phyloP scores from a whole-genome alignment of 2,329 filamentous ascomycete genomes.

The Dendrostoma leiphaemia region DNA sequence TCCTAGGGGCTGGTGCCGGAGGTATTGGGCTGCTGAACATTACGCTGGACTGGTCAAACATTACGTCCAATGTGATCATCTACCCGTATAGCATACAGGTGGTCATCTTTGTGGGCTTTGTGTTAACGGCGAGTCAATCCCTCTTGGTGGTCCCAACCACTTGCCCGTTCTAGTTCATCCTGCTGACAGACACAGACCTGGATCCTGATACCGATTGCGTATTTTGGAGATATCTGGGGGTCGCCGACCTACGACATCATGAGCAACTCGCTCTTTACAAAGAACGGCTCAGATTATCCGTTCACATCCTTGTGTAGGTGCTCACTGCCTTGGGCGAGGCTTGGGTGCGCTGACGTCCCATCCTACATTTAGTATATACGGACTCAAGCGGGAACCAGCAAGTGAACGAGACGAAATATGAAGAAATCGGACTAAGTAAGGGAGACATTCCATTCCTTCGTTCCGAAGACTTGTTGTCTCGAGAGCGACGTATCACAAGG shows the following conservation, averaged over 20 bases:
- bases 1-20: constrained; percentile 21
- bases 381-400: constrained; percentile 9
- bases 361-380: constrained; percentile 5
- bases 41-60: constrained; percentile 23
- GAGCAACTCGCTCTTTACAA: constrained; percentile 19
- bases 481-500: no score
- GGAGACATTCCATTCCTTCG: neutral
- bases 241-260: constrained; percentile 22
- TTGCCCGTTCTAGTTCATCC: neutral
- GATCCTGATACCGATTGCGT: constrained; percentile 22
- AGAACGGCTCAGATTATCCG: constrained; percentile 21
- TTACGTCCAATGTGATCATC: constrained; percentile 22
- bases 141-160: neutral
- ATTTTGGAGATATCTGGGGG: constrained; percentile 22
- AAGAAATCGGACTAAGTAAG: constrained; percentile 19
- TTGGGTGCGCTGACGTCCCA: no score
- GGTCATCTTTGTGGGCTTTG: constrained; percentile 20
- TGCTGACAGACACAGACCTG: constrained; percentile 16
- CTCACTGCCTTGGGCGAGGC: neutral
- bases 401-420: constrained; percentile 21
- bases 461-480: no score
- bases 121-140: constrained; percentile 12
- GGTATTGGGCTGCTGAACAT: constrained; percentile 22
- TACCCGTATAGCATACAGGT: constrained; percentile 22
- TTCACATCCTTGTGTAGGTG: constrained; percentile 8